Evolutionary conservation across 2,329 filamentous ascomycete species (phyloP).

Genomic region (Polytolypa hystricis): DNA sequence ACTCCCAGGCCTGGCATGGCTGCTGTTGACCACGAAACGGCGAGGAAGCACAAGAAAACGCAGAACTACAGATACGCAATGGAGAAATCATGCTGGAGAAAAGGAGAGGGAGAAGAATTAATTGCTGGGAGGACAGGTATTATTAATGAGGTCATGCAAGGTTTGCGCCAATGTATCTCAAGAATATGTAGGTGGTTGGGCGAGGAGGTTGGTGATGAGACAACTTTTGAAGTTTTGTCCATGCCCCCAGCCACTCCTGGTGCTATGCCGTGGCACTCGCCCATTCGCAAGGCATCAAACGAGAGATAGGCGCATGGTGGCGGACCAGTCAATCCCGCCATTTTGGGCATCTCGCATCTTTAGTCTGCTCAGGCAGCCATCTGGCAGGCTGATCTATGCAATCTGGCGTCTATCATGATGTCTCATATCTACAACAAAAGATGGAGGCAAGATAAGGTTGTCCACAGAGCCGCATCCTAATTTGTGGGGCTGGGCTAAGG

Average conservation of each 20-base stretch:
- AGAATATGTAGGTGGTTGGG: conserved; percentile 6
- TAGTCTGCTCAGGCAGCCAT: too few species aligned
- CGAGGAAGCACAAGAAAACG: background rate
- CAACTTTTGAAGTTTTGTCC: background rate
- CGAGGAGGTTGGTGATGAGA: conserved; percentile 3
- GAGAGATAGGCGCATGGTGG: too few species aligned
- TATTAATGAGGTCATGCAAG: conserved; percentile 4
- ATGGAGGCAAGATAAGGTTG: too few species aligned
- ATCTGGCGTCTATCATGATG: too few species aligned
- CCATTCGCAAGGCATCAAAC: conserved; percentile 3
- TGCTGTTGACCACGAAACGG: conserved; percentile 13
- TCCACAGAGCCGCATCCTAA: too few species aligned
- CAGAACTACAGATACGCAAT: background rate
- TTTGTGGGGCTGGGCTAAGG: too few species aligned
- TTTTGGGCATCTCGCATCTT: too few species aligned
- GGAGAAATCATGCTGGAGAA: background rate
- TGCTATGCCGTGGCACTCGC: conserved; percentile 5
- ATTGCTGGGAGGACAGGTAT: background rate
- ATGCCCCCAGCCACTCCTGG: conserved; percentile 2
- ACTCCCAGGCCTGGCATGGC: conserved; percentile 18
- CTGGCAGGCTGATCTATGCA: too few species aligned
- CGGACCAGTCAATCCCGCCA: too few species aligned
- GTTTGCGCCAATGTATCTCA: background rate
- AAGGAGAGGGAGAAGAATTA: conserved; percentile 1
- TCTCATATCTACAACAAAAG: too few species aligned